Conservation (phyloP, 2,329 filamentous ascomycete species). For the Ophiostoma tasmaniense region DNA sequence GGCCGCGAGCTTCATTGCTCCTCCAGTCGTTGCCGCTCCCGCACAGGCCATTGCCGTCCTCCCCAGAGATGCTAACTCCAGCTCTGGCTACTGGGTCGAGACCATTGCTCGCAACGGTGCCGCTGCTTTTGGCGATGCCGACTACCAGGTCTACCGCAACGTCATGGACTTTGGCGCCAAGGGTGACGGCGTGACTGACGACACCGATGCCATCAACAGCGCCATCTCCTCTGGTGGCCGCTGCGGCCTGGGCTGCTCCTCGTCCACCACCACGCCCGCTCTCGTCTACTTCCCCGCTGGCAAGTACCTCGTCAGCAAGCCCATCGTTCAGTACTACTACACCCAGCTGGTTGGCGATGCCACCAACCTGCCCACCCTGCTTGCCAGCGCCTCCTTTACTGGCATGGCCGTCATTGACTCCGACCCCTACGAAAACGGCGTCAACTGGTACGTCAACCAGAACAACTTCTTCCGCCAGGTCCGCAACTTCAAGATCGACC, state of each 20-base stretch:
- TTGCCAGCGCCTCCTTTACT: constrained; percentile 60
- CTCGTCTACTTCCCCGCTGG: constrained; percentile 88
- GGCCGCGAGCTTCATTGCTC: constrained; percentile 15
- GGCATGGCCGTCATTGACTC: constrained; percentile 87
- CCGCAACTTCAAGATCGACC: constrained; percentile 73
- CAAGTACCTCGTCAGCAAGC: constrained; percentile 71
- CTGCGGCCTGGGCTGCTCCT: constrained; percentile 75
- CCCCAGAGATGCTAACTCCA: not conserved
- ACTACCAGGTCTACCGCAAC: constrained; percentile 69
- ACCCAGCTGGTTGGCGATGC: constrained; percentile 86
- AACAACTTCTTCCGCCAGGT: constrained; percentile 79
- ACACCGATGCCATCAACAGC: constrained; percentile 79
- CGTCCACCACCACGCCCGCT: constrained; percentile 72
- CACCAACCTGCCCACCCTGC: constrained; percentile 61
- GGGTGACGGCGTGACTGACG: constrained; percentile 63
- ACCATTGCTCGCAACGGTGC: constrained; percentile 60
- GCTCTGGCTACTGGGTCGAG: constrained; percentile 59
- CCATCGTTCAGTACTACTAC: constrained; percentile 83
- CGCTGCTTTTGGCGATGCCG: constrained; percentile 50
- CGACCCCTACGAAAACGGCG: constrained; percentile 66
- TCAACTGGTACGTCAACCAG: constrained; percentile 73
- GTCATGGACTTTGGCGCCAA: constrained; percentile 67
- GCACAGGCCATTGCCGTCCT: not conserved
- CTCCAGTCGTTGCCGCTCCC: constrained; percentile 18
- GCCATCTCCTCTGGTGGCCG: constrained; percentile 71